Evolutionary conservation across 805 yeast species (phyloP).

Genomic region (Schizosaccharomyces octosporus): DNA sequence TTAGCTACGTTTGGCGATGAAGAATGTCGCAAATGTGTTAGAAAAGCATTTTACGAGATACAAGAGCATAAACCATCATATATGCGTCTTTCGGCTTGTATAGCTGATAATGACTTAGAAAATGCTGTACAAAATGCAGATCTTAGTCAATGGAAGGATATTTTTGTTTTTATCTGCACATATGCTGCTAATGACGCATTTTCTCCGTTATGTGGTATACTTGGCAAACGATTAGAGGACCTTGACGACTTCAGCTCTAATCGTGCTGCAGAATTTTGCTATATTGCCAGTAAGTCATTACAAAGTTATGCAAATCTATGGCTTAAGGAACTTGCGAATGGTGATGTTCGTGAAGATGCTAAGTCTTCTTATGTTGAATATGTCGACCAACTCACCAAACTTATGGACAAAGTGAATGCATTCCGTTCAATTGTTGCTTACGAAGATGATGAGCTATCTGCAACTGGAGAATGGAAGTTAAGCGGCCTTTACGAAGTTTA

Average conservation of each 20-base stretch:
- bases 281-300: conserved; percentile 55
- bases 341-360: conserved; percentile 16
- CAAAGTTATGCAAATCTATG: conserved; percentile 62
- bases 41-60: conserved; percentile 39
- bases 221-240: conserved; percentile 54
- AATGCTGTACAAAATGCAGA: conserved; percentile 63
- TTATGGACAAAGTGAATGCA: conserved; percentile 63
- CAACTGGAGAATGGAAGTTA: conserved; percentile 17
- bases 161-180: conserved; percentile 44
- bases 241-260: conserved; percentile 10
- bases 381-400: conserved; percentile 51
- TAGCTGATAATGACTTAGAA: conserved; percentile 25
- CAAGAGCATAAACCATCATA: conserved; percentile 29
- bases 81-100: conserved; percentile 47
- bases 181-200: conserved; percentile 24
- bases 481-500: conserved; percentile 33
- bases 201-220: conserved; percentile 28
- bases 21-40: conserved; percentile 34
- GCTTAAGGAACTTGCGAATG: conserved; percentile 39
- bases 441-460: conserved; percentile 6
- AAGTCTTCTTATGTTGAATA: conserved; percentile 61
- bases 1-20: conserved; percentile 42
- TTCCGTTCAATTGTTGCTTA: conserved; percentile 27
- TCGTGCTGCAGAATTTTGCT: conserved; percentile 38
- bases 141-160: conserved; percentile 58